Conservation (phyloP, 2,329 filamentous ascomycete genomes). For the Fusarium sp. region DNA sequence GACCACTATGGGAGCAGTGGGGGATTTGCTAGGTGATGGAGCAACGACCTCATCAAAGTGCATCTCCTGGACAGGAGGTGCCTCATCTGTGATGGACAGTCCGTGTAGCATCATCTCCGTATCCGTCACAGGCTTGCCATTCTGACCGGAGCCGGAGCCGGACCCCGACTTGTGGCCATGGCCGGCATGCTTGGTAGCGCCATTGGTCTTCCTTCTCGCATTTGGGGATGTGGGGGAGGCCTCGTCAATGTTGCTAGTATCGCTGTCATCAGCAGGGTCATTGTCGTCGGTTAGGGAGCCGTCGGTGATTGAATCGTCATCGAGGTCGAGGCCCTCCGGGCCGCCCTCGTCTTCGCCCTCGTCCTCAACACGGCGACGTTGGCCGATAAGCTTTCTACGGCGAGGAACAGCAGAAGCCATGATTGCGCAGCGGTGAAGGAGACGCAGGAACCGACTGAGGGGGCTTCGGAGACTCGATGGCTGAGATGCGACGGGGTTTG, state of each 20-base stretch:
- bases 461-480: constrained; percentile 48
- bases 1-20: constrained; percentile 65
- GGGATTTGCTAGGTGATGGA: constrained; percentile 56
- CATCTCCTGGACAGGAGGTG: constrained; percentile 58
- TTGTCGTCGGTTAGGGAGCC: constrained; percentile 74
- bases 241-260: constrained; percentile 72
- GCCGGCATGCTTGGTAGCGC: constrained; percentile 52
- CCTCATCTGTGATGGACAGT: constrained; percentile 59
- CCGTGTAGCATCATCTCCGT: constrained; percentile 71
- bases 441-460: constrained; percentile 49
- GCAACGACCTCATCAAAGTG: constrained; percentile 60
- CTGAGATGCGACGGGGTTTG: constrained; percentile 44
- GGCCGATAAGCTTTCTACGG: constrained; percentile 74
- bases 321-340: constrained; percentile 66
- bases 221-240: constrained; percentile 63
- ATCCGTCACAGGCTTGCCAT: constrained; percentile 59
- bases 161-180: constrained; percentile 53
- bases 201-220: constrained; percentile 58
- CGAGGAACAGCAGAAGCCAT: constrained; percentile 59
- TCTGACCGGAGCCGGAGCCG: constrained; percentile 52
- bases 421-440: constrained; percentile 46
- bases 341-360: constrained; percentile 77
- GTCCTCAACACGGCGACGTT: constrained; percentile 76
- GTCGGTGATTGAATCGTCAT: constrained; percentile 75
- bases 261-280: constrained; percentile 70